Percentiles rank a stretch among this genome's conserved stretches.
Evolutionary conservation across 2,329 filamentous ascomycete genomes (phyloP).

Genomic region (Simplicillium sp.): DNA sequence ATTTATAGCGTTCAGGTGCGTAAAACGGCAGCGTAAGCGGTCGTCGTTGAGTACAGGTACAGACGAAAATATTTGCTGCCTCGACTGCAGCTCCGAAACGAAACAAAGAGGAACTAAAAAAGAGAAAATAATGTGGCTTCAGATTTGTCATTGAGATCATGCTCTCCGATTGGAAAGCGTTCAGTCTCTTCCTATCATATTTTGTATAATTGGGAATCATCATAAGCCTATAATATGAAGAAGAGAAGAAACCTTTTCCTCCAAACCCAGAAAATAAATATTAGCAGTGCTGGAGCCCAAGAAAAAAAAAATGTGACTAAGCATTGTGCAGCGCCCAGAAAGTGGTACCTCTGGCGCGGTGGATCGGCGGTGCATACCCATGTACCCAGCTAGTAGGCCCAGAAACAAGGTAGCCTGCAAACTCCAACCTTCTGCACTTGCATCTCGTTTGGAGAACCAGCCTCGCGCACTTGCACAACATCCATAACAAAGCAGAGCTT

Average conservation of each 20-base stretch:
- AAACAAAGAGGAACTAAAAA: neutral
- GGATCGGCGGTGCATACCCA: slow-evolving; percentile 16
- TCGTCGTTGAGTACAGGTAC: too few relatives aligned
- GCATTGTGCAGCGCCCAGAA: too few relatives aligned
- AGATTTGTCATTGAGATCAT: slow-evolving; percentile 57
- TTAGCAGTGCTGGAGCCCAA: too few relatives aligned
- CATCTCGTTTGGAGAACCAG: too few relatives aligned
- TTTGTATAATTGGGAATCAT: slow-evolving; percentile 47
- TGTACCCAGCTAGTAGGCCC: neutral
- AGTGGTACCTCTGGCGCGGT: too few relatives aligned
- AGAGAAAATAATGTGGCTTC: slow-evolving; percentile 32
- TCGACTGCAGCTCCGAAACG: too few relatives aligned
- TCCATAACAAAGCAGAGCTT: neutral
- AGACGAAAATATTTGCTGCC: too few relatives aligned
- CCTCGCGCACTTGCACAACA: neutral
- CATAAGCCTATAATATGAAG: slow-evolving; percentile 39
- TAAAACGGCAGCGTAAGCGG: too few relatives aligned
- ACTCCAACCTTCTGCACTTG: too few relatives aligned
- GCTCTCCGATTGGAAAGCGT: slow-evolving; percentile 38
- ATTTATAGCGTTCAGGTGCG: too few relatives aligned
- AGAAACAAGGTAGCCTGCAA: too few relatives aligned
- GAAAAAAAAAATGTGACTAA: too few relatives aligned
- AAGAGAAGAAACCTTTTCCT: slow-evolving; percentile 16
- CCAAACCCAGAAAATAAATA: slow-evolving; percentile 10
- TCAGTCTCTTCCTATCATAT: slow-evolving; percentile 64